Percentiles rank a stretch among this genome's conserved stretches.
These are phyloP conservation scores for Boletus rubescentipes DNA, from an alignment of 768 basidiomycete genomes.

Conservation along the genomic window DNA sequence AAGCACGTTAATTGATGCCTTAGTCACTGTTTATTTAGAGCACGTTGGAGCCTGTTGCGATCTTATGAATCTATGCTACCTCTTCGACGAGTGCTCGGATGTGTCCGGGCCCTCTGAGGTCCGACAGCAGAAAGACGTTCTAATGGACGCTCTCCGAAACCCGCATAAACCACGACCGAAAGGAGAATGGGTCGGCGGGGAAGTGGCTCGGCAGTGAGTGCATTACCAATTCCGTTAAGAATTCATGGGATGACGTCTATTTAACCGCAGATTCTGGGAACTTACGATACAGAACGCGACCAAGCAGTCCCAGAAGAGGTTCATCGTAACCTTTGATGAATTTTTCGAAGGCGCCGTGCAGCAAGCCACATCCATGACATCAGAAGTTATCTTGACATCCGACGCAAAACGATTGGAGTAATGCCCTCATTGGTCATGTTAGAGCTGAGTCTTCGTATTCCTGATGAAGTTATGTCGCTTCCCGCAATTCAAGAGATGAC, in stretches of 20 bases:
- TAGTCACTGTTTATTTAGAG: background rate
- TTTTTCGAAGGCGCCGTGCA: too few relatives aligned
- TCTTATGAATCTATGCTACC: slow-evolving; percentile 49
- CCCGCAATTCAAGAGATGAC: too few relatives aligned
- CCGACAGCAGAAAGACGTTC: slow-evolving; percentile 18
- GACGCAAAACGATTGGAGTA: too few relatives aligned
- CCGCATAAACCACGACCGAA: slow-evolving; percentile 9
- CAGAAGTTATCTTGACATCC: too few relatives aligned
- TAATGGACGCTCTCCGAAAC: slow-evolving; percentile 18
- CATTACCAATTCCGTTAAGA: too few relatives aligned
- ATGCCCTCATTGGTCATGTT: too few relatives aligned
- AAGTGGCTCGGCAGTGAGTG: slow-evolving; percentile 12
- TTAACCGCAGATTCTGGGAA: background rate
- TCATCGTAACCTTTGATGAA: background rate
- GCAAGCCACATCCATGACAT: too few relatives aligned
- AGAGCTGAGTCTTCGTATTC: too few relatives aligned
- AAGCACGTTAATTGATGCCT: background rate
- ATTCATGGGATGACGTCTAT: background rate
- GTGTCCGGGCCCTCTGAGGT: slow-evolving; percentile 31
- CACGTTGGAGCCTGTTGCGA: slow-evolving; percentile 41
- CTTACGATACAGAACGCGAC: background rate
- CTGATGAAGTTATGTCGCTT: too few relatives aligned
- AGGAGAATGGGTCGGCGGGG: slow-evolving; percentile 13
- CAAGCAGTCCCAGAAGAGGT: background rate
- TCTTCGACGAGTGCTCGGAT: slow-evolving; percentile 53